Percentiles rank a stretch among this genome's conserved stretches.
Conservation (phyloP, 345 rosid species). For the Noccaea caerulescens region DNA sequence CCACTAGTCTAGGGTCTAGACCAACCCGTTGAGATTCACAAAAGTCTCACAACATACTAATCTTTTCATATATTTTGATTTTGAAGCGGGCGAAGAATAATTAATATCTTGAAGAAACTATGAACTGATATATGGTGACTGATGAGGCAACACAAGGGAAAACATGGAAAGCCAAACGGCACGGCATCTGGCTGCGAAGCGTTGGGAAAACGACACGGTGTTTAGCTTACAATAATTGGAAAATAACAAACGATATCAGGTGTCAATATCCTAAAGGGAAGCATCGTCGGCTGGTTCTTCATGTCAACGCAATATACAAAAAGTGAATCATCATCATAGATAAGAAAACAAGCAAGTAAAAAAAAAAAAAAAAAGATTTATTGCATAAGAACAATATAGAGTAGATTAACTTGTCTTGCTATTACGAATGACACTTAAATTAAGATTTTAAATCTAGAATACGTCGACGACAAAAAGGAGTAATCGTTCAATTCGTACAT, state of each 20-base stretch:
- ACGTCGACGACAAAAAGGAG: background rate
- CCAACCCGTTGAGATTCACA: background rate
- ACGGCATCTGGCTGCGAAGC: background rate
- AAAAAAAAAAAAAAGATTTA: background rate
- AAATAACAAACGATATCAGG: slow-evolving; percentile 21
- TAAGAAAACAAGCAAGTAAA: background rate
- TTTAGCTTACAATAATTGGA: slow-evolving; percentile 10
- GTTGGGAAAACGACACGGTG: slow-evolving; percentile 15
- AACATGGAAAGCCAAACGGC: slow-evolving; percentile 11
- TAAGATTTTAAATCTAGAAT: background rate
- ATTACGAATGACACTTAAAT: background rate
- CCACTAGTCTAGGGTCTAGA: background rate
- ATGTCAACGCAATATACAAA: slow-evolving; percentile 5
- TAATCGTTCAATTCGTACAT: background rate
- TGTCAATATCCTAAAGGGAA: background rate
- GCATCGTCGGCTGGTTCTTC: background rate
- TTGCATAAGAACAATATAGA: background rate
- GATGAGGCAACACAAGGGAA: background rate
- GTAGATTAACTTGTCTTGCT: background rate
- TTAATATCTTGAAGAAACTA: background rate
- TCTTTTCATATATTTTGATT: background rate
- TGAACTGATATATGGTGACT: background rate
- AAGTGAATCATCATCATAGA: background rate
- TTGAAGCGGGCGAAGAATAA: background rate
- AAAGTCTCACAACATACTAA: background rate